Percentiles rank a stretch among this genome's conserved stretches.
phyloP scores from a whole-genome alignment of 2,329 filamentous ascomycete genomes.

The Clarireedia homoeocarpa region DNA sequence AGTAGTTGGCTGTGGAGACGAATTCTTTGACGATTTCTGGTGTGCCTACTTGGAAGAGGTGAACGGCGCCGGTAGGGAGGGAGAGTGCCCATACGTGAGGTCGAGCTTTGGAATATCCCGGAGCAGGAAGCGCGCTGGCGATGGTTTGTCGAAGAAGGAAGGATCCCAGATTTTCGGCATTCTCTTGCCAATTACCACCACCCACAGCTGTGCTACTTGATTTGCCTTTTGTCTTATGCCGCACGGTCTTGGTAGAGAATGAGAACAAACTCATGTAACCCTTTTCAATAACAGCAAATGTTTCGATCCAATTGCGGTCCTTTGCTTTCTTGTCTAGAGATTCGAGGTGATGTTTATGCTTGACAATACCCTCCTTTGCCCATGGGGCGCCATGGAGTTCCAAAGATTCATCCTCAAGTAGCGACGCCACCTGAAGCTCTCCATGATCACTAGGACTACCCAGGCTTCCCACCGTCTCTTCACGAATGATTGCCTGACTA shows the following conservation, averaged over 20 bases:
- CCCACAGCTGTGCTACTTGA: constrained; percentile 63
- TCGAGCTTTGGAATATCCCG: constrained; percentile 83
- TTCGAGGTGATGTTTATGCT: constrained; percentile 94
- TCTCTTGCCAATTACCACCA: constrained; percentile 97
- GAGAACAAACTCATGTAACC: constrained; percentile 92
- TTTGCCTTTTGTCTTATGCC: constrained; percentile 54
- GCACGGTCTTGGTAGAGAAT: constrained; percentile 73
- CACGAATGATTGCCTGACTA: constrained; percentile 92
- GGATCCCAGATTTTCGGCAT: constrained; percentile 79
- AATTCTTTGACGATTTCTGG: constrained; percentile 93
- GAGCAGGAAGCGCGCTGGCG: constrained; percentile 79
- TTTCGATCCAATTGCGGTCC: constrained; percentile 89
- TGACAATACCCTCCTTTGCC: constrained; percentile 94
- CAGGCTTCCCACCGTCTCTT: constrained; percentile 57
- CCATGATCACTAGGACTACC: constrained; percentile 27
- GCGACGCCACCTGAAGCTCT: constrained; percentile 42
- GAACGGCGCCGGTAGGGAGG: constrained; percentile 84
- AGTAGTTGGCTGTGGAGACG: constrained; percentile 91
- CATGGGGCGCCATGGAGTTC: constrained; percentile 92
- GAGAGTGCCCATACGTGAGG: constrained; percentile 93
- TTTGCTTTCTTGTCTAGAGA: constrained; percentile 85
- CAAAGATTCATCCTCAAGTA: constrained; percentile 87
- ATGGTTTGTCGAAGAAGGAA: constrained; percentile 88
- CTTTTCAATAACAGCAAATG: constrained; percentile 93
- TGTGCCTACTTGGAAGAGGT: constrained; percentile 97